Conservation (phyloP, 805 yeast genomes). For the Yamadazyma laniorum region DNA sequence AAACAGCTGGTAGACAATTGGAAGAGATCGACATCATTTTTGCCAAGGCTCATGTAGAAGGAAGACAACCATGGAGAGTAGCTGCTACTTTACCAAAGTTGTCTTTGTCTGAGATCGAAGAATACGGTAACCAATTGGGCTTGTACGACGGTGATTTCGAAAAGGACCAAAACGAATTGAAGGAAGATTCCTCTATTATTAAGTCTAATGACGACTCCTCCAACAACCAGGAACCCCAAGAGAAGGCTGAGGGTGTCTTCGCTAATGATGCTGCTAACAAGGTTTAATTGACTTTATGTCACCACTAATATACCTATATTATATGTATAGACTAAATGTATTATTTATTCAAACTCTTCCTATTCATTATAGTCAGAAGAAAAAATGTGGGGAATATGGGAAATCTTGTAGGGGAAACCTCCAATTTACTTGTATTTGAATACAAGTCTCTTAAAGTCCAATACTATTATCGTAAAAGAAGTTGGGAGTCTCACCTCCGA, state of each 20-base stretch:
- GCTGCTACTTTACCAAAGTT: constrained; percentile 63
- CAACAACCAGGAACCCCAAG: constrained; percentile 2
- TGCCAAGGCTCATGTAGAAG: constrained; percentile 60
- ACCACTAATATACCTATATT: constrained; percentile 2
- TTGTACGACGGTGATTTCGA: constrained; percentile 46
- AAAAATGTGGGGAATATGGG: no score
- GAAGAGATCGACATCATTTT: constrained; percentile 56
- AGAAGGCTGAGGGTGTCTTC: constrained; percentile 9
- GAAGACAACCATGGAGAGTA: constrained; percentile 58
- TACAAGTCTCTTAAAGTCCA: constrained; percentile 11
- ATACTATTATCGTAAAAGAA: constrained; percentile 38
- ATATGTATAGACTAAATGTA: constrained; percentile 6
- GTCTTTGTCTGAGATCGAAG: constrained; percentile 55
- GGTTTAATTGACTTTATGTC: constrained; percentile 7
- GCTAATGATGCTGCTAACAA: constrained; percentile 8
- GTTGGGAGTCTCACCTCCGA: constrained; percentile 30
- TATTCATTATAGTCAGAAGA: no score
- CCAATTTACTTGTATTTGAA: no score
- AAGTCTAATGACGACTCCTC: constrained; percentile 9
- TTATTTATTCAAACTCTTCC: no score
- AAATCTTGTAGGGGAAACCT: no score
- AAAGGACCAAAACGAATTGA: constrained; percentile 33
- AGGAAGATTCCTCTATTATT: constrained; percentile 15
- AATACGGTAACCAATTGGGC: constrained; percentile 58
- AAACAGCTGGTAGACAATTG: constrained; percentile 44